Conservation (phyloP, 148 eudicot genomes). For the Persicaria tinctoria region DNA sequence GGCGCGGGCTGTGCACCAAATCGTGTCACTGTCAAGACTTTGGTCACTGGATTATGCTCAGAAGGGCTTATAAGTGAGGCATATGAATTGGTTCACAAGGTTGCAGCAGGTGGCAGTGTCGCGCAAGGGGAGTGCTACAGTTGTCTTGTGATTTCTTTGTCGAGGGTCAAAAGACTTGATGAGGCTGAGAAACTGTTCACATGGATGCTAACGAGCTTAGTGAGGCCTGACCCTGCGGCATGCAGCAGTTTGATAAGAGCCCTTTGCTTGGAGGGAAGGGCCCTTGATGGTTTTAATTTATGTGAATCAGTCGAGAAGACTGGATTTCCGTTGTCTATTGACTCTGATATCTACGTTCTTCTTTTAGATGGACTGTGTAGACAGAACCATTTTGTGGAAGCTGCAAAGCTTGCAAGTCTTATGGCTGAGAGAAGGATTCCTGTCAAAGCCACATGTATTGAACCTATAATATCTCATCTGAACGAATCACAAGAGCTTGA, state of each 20-base stretch:
- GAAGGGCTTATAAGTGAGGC: constrained; percentile 55
- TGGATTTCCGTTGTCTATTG: constrained; percentile 36
- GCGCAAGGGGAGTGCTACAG: constrained; percentile 48
- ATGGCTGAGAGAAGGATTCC: constrained; percentile 42
- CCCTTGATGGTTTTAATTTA: constrained; percentile 53
- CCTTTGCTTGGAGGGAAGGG: constrained; percentile 40
- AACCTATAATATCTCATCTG: background rate
- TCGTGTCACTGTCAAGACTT: constrained; percentile 44
- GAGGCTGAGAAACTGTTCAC: constrained; percentile 59
- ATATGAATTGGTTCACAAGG: constrained; percentile 36
- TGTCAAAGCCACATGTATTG: constrained; percentile 26
- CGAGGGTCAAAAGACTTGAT: constrained; percentile 32
- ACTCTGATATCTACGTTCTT: constrained; percentile 49
- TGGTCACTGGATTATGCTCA: constrained; percentile 56
- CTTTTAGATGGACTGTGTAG: constrained; percentile 58
- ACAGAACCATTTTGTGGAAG: constrained; percentile 37
- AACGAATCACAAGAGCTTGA: constrained; percentile 5
- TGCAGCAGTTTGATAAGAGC: constrained; percentile 41
- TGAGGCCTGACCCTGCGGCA: constrained; percentile 59
- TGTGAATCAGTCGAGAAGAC: constrained; percentile 38
- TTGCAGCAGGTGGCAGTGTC: constrained; percentile 38
- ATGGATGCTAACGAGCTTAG: constrained; percentile 45
- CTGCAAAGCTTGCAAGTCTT: constrained; percentile 28
- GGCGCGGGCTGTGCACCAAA: constrained; percentile 46
- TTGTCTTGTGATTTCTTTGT: constrained; percentile 44